Evolutionary conservation across 495 filamentous ascomycete genomes (phyloP), one percentile per base, ranked within the genome.

Genomic region (Cairneyella variabilis): DNA sequence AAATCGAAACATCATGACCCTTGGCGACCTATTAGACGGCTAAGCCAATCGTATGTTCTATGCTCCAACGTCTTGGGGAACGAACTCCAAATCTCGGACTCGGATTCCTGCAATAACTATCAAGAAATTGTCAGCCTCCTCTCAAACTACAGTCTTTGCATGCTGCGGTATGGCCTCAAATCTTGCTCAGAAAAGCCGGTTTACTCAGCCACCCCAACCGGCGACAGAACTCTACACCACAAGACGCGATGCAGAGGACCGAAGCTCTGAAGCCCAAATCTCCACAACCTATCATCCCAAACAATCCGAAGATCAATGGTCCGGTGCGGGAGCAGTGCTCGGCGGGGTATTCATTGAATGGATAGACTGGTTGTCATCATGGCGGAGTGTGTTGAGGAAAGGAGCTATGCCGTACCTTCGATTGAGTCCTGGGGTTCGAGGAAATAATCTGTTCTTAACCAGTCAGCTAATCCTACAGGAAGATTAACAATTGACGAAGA

Each of bases 311-410:
- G 67, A 64, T 61, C 66, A 64, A 69, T 36, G 67, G 85, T 92
- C 80, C 73, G 85, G 89, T 95, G 76, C 64, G 84, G 81, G 78
- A 89, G 83, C 78, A 82, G 83, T 80, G 75, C 78, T 89, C 79
- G 85, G 87, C 72, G 68, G 73, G 58, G 72, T 72, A 77, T 67
- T 97, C 89, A 81, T 95, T 86, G 92, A 97, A 97, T 97, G 92
- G 92, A 97, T 97, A 88, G 84, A 90, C 91, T 91, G 76, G 46
- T 80, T 87, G 82, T 95, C 91, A 96, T 97, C 92, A 87, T 87
- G 69, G 58, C 60, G 51, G 32, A 54, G 48, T 30, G 38, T 39
- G 11, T 21, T 25, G 37, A 56, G 49, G 48, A 25, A 53, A 42
- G 44, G 42, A 48, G 28, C 47, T 18, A 21, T 41, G 39, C 47